phyloP scores from a whole-genome alignment of 2,329 filamentous ascomycete genomes.

The Blastomyces parvus region DNA sequence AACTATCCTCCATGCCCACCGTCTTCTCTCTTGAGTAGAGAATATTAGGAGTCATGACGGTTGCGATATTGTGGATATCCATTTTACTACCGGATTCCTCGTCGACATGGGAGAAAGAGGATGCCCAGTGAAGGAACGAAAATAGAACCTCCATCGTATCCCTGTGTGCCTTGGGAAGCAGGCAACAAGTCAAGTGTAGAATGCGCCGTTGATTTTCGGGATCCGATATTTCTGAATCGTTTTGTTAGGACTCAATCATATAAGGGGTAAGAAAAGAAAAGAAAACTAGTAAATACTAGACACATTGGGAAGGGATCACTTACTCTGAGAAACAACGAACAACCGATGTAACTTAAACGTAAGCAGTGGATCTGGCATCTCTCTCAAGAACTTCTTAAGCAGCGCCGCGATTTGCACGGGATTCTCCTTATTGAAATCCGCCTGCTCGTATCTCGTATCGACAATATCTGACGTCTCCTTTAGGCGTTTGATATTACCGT shows the following conservation, averaged over 20 bases:
- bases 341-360: conserved; percentile 90
- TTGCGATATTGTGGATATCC: conserved; percentile 95
- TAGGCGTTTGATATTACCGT: conserved; percentile 92
- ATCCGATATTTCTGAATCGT: conserved; percentile 58
- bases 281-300: conserved; percentile 15
- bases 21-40: conserved; percentile 50
- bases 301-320: conserved; percentile 22
- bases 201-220: conserved; percentile 72
- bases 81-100: conserved; percentile 97
- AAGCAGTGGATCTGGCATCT: conserved; percentile 87
- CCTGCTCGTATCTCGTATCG: conserved; percentile 72
- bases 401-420: conserved; percentile 90
- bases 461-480: conserved; percentile 78
- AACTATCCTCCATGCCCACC: conserved; percentile 73
- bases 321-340: conserved; percentile 79
- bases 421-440: conserved; percentile 78
- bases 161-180: conserved; percentile 83
- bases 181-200: conserved; percentile 81
- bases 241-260: conserved; percentile 11
- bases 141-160: conserved; percentile 94
- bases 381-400: conserved; percentile 87
- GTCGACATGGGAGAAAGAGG: conserved; percentile 93
- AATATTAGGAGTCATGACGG: conserved; percentile 94
- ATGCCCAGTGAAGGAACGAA: conserved; percentile 93
- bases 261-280: too few relatives aligned